Percentiles rank a stretch among this genome's conserved stretches.
Evolutionary conservation across 192 early-diverging fungal species (phyloP).

Genomic region (Podila minutissima): DNA sequence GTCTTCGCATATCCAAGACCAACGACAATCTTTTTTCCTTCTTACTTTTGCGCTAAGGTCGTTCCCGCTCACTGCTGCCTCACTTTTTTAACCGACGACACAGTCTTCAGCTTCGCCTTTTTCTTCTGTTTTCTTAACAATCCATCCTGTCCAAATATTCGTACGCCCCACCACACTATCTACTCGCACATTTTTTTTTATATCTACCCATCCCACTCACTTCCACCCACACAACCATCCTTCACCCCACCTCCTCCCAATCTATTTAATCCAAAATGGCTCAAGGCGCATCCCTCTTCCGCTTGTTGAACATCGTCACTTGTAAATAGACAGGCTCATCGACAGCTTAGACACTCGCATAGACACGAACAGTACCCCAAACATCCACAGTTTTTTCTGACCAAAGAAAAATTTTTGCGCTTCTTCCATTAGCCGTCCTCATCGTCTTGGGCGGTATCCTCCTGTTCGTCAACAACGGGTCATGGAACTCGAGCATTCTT

Average conservation of each 20-base stretch:
- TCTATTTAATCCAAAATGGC: conserved; percentile 16
- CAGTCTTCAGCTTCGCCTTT: background rate
- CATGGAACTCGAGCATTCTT: conserved; percentile 44
- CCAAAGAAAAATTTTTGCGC: no score
- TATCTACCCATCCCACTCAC: no score
- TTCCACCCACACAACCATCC: background rate
- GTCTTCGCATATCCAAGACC: no score
- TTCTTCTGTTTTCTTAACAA: background rate
- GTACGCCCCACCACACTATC: background rate
- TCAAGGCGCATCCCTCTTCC: conserved; percentile 28
- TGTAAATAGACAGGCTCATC: conserved; percentile 1
- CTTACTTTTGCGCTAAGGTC: no score
- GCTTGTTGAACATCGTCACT: conserved; percentile 26
- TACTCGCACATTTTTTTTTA: background rate
- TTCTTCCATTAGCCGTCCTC: conserved; percentile 8
- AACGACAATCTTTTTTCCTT: no score
- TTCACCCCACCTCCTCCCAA: background rate
- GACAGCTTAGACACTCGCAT: background rate
- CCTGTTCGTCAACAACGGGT: conserved; percentile 18
- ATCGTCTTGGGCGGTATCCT: conserved; percentile 26
- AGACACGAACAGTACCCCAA: no score
- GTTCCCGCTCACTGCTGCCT: no score
- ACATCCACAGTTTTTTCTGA: background rate
- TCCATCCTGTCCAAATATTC: background rate
- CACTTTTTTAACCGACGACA: background rate